Base-by-base conservation (phyloP, 208 protist genomes). In the Porcisia hertigi region DNA sequence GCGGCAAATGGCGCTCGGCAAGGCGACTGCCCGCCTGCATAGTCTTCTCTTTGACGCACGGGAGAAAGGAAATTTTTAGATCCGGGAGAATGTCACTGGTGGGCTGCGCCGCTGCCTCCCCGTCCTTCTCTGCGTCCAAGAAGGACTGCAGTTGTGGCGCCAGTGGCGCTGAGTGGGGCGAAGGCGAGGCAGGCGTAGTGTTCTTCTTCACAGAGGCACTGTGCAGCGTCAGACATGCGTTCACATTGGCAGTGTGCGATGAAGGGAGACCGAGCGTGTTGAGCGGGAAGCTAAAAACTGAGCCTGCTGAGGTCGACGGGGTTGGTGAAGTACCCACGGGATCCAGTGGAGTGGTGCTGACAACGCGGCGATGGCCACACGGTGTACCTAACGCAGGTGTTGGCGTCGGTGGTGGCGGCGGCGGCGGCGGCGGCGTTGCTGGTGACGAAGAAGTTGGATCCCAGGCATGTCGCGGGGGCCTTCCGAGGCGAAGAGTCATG, bases 321-420 rank as follows among this genome's bases (percentile, higher is more conserved):
- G 12, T 20, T n/a, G 41, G 41, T 20, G 70, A 0, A 25, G 36
- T 12, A n/a, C 20, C 11, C 16, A 57, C 41, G 45, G 39, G 9
- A 36, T 49, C 70, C 7, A 23, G 30, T 18, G 53, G 7, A 41
- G 23, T 30, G 3, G 34, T 11, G 52, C 30, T 45, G 9, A 6
- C 69, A 47, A 45, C 49, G 14, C 36, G 69, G 30, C 36, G 54
- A 30, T 59, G 18, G 53, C 36, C 69, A 4, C n/a, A 43, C 69
- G 14, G 30, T 49, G 36, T 20, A 36, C 53, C 63, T 16, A 73
- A 43, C 55, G 65, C 57, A 18, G 76, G 77, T 34, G 58, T 41
- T 36, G 65, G 71, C 57, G 73, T 52, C 47, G 47, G 47, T 52
- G 47, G 69, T 36, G 64, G 75, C 45, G 59, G 71, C 43, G 52